Conservation (phyloP, 495 filamentous ascomycete species). For the Cercophora sp. region DNA sequence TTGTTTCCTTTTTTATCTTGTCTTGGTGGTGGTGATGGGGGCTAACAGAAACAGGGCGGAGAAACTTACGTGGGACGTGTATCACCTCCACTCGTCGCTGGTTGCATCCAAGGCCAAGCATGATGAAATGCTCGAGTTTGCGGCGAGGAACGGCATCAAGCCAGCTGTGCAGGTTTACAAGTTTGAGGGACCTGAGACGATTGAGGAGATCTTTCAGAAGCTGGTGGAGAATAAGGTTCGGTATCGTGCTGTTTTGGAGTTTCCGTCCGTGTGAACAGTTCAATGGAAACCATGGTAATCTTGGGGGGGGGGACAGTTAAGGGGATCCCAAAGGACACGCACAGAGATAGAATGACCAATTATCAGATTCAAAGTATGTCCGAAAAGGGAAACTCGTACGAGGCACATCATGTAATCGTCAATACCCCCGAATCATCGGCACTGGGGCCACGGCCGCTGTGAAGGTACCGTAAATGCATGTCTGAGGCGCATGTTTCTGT, state of each 20-base stretch:
- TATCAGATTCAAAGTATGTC: too few relatives aligned
- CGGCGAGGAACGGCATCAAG: constrained; percentile 33
- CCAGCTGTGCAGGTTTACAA: constrained; percentile 29
- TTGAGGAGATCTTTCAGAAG: constrained; percentile 60
- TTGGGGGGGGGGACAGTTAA: too few relatives aligned
- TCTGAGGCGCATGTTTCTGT: too few relatives aligned
- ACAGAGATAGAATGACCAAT: too few relatives aligned
- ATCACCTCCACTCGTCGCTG: constrained; percentile 31
- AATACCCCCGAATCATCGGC: too few relatives aligned
- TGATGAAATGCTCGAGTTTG: constrained; percentile 41
- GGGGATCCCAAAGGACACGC: too few relatives aligned
- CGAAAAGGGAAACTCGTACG: too few relatives aligned
- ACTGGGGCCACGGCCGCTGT: too few relatives aligned
- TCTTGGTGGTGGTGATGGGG: neutral
- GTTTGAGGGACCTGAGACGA: constrained; percentile 16
- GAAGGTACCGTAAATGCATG: too few relatives aligned
- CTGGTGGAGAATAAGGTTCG: constrained; percentile 69
- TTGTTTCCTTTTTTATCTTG: neutral
- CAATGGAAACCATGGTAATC: too few relatives aligned
- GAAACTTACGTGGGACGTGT: constrained; percentile 29
- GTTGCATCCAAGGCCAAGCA: constrained; percentile 36
- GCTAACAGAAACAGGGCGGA: neutral
- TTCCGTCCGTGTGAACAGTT: too few relatives aligned
- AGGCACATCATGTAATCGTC: too few relatives aligned
- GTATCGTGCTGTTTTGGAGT: constrained; percentile 18